Evolutionary conservation across 352 stramenopile genomes (phyloP).

Genomic region (Phytophthora litchii): DNA sequence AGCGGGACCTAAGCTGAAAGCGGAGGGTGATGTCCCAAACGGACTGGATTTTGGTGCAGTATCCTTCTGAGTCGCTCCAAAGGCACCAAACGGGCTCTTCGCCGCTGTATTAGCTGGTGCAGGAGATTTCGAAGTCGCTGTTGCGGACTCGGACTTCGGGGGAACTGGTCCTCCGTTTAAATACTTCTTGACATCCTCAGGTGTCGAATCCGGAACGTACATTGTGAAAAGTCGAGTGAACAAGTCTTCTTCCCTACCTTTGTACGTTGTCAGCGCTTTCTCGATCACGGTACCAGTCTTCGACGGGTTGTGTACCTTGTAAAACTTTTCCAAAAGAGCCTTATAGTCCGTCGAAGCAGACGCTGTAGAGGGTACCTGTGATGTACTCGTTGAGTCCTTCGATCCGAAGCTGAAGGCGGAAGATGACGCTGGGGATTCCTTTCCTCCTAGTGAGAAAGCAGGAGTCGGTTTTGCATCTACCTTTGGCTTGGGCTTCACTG

Average conservation of each 20-base stretch:
- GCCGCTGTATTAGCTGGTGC: conserved; percentile 20
- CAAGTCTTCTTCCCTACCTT: conserved; percentile 62
- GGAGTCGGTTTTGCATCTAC: conserved; percentile 8
- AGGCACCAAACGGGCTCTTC: conserved; percentile 29
- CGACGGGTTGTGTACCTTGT: conserved; percentile 61
- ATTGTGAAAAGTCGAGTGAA: conserved; percentile 66
- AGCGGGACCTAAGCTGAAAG: conserved; percentile 33
- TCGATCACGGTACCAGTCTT: conserved; percentile 52
- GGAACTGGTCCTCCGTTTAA: conserved; percentile 56
- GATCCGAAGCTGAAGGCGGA: conserved; percentile 37
- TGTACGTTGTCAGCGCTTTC: conserved; percentile 59
- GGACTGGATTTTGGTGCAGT: conserved; percentile 19
- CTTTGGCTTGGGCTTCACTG: conserved; percentile 30
- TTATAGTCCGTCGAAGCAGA: conserved; percentile 49
- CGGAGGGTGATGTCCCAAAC: conserved; percentile 30
- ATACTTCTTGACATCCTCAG: conserved; percentile 70
- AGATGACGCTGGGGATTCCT: conserved; percentile 25
- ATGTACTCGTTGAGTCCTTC: conserved; percentile 15
- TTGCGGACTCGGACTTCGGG: conserved; percentile 34
- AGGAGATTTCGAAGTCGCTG: conserved; percentile 17
- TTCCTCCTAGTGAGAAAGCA: conserved; percentile 39
- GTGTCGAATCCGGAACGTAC: conserved; percentile 60
- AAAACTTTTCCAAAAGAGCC: conserved; percentile 61
- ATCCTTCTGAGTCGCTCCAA: conserved; percentile 29
- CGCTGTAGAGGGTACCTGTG: conserved; percentile 6